Conservation (phyloP, 2,329 filamentous ascomycete genomes). For the Hypoxylon sp. region DNA sequence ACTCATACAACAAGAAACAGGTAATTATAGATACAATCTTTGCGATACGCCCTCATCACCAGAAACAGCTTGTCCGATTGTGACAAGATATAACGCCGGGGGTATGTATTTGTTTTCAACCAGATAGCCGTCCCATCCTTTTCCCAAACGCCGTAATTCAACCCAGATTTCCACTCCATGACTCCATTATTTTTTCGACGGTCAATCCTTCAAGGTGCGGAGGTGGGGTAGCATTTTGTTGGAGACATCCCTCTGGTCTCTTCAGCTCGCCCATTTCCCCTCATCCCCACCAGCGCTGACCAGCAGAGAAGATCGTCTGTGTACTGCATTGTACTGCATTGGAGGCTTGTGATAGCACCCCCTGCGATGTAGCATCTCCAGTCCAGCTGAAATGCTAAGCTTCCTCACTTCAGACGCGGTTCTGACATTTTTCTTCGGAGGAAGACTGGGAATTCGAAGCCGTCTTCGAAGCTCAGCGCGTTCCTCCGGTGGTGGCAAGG, state of each 20-base stretch:
- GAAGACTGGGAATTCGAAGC: slow-evolving; percentile 44
- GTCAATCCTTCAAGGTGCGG: neutral
- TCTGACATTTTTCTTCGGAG: slow-evolving; percentile 39
- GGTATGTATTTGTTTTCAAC: slow-evolving; percentile 3
- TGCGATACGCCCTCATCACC: neutral
- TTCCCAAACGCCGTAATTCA: slow-evolving; percentile 8
- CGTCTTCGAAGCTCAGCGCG: slow-evolving; percentile 41
- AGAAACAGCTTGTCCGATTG: neutral
- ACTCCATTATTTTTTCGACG: neutral
- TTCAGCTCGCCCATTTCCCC: neutral
- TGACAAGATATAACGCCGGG: slow-evolving; percentile 3
- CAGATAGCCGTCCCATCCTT: neutral
- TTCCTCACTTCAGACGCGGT: slow-evolving; percentile 6
- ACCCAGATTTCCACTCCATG: neutral
- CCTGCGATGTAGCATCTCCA: neutral
- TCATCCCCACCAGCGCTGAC: neutral
- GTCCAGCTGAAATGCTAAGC: slow-evolving; percentile 9
- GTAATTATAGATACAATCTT: slow-evolving; percentile 5
- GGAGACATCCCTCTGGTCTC: neutral
- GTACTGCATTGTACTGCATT: neutral
- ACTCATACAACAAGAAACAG: neutral
- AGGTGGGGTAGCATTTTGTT: neutral
- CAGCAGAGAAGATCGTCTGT: neutral
- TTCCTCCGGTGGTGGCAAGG: slow-evolving; percentile 44
- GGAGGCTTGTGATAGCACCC: neutral